These are phyloP conservation scores for Tuber magnatum DNA, from an alignment of 495 filamentous ascomycete species.

Conservation along the genomic window DNA sequence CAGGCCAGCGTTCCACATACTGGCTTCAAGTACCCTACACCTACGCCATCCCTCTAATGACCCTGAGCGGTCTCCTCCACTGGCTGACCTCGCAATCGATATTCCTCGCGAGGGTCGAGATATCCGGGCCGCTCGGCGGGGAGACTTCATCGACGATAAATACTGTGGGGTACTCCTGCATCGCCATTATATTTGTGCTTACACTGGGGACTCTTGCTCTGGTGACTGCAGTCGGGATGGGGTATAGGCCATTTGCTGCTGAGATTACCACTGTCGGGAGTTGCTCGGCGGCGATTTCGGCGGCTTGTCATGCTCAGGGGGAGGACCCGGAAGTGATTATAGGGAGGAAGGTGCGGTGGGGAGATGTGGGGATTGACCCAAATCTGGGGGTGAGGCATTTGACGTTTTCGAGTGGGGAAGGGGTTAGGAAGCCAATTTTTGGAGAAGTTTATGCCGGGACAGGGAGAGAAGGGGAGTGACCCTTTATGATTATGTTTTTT, in stretches of 20 bases:
- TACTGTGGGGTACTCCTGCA: slow-evolving; percentile 8
- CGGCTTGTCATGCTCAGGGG: slow-evolving; percentile 13
- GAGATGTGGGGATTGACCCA: slow-evolving; percentile 1
- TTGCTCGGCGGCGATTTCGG: slow-evolving; percentile 13
- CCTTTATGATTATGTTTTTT: neutral
- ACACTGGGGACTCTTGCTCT: slow-evolving; percentile 1
- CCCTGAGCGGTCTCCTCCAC: too few species aligned
- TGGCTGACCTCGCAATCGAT: too few species aligned
- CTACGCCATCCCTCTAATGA: too few species aligned
- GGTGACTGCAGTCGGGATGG: neutral
- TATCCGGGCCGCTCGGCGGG: slow-evolving; percentile 43
- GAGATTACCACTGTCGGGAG: neutral
- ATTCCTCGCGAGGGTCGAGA: slow-evolving; percentile 31
- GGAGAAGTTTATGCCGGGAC: slow-evolving; percentile 3
- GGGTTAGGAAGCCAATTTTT: neutral
- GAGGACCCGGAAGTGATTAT: neutral
- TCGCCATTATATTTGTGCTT: slow-evolving; percentile 5
- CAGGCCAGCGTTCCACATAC: slow-evolving; percentile 43
- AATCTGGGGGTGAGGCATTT: slow-evolving; percentile 2
- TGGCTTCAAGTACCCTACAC: slow-evolving; percentile 43
- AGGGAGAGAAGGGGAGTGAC: neutral
- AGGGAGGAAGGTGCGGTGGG: neutral
- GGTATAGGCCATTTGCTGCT: neutral
- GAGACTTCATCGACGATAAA: neutral
- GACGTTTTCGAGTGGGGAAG: neutral